phyloP scores from a whole-genome alignment of 1,284 basidiomycete genomes.

The Omphalotus olearius region DNA sequence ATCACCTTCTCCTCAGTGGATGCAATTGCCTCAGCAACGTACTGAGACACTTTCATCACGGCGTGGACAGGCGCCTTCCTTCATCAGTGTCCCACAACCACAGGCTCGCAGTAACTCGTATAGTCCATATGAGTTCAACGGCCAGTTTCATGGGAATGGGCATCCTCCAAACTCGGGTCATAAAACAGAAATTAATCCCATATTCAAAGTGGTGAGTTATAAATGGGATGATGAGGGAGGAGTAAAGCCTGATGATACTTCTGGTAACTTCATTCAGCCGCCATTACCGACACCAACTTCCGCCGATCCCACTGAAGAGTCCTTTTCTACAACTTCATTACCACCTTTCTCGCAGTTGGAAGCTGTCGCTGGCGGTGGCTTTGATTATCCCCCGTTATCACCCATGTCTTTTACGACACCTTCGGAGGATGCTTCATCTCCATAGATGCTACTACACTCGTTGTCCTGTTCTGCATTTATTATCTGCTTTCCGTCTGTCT shows the following conservation, averaged over 20 bases:
- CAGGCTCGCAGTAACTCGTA: slow-evolving; percentile 32
- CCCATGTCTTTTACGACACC: slow-evolving; percentile 68
- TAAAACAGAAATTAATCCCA: slow-evolving; percentile 79
- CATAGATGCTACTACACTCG: slow-evolving; percentile 14
- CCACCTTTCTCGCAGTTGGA: slow-evolving; percentile 77
- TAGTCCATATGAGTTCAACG: slow-evolving; percentile 36
- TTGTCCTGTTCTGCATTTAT: slow-evolving; percentile 23
- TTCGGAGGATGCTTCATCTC: slow-evolving; percentile 9
- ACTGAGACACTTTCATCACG: slow-evolving; percentile 30
- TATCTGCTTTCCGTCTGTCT: slow-evolving; percentile 21
- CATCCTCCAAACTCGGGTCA: slow-evolving; percentile 38
- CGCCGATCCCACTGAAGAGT: slow-evolving; percentile 29
- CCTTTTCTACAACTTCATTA: slow-evolving; percentile 42
- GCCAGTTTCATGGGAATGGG: slow-evolving; percentile 48
- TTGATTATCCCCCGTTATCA: slow-evolving; percentile 58
- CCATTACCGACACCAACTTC: slow-evolving; percentile 43
- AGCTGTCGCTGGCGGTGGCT: slow-evolving; percentile 71
- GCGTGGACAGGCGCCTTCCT: slow-evolving; percentile 36
- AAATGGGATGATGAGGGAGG: slow-evolving; percentile 27
- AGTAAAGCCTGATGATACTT: slow-evolving; percentile 19
- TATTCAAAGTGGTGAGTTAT: slow-evolving; percentile 84
- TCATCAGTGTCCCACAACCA: slow-evolving; percentile 34
- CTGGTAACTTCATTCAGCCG: slow-evolving; percentile 34
- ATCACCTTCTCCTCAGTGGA: slow-evolving; percentile 53
- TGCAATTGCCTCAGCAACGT: slow-evolving; percentile 47